Conservation (phyloP, 2,329 filamentous ascomycete species). For the Talaromyces sp. region DNA sequence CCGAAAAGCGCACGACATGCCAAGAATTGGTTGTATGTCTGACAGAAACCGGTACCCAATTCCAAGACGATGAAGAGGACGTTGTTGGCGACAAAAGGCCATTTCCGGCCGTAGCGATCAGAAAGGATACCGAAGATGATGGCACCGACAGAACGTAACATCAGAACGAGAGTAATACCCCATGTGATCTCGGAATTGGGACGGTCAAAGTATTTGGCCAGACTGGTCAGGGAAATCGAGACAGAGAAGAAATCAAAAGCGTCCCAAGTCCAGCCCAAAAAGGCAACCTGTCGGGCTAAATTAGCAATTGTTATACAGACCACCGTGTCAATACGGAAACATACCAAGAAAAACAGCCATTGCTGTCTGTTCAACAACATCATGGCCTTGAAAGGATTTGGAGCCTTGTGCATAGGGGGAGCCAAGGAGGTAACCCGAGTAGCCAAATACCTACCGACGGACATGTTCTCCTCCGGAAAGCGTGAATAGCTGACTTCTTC, state of each 20-base stretch:
- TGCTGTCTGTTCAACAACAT: constrained; percentile 50
- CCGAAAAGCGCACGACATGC: constrained; percentile 57
- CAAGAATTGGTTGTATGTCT: constrained; percentile 55
- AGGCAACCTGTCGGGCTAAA: constrained; percentile 29
- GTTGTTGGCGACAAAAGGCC: constrained; percentile 58
- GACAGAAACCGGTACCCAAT: constrained; percentile 55
- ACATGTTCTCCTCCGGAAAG: constrained; percentile 4
- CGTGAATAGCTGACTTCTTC: not conserved
- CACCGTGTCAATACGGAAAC: not conserved
- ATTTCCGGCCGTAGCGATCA: constrained; percentile 39
- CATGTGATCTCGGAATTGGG: constrained; percentile 57
- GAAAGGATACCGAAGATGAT: constrained; percentile 52
- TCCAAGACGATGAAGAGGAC: constrained; percentile 57
- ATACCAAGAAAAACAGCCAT: constrained; percentile 54
- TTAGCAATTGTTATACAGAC: not conserved
- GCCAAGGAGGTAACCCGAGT: constrained; percentile 52
- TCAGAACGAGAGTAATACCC: constrained; percentile 53
- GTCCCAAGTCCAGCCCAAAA: constrained; percentile 51
- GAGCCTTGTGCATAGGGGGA: constrained; percentile 51
- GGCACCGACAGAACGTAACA: constrained; percentile 57
- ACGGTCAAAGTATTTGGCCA: constrained; percentile 51
- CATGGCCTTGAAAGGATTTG: constrained; percentile 51
- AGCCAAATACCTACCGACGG: constrained; percentile 44
- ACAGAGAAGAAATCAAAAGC: constrained; percentile 61
- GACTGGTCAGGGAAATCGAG: constrained; percentile 50